phyloP scores from a whole-genome alignment of 768 basidiomycete genomes.

The Asterophora lycoperdoides region DNA sequence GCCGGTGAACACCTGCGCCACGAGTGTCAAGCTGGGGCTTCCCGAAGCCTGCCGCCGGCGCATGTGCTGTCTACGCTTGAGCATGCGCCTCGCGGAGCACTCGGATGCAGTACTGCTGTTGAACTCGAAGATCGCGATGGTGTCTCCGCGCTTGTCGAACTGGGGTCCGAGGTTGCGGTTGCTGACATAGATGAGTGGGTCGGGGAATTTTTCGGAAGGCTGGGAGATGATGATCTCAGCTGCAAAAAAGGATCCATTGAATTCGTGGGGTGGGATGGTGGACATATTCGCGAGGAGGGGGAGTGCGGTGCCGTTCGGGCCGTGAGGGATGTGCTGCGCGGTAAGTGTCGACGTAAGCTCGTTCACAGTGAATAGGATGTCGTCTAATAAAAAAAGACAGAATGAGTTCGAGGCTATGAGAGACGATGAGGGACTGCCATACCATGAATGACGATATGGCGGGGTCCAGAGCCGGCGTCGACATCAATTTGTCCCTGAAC shows the following conservation, averaged over 20 bases:
- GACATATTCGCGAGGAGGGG: slow-evolving; percentile 44
- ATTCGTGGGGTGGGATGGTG: slow-evolving; percentile 37
- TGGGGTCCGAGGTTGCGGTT: slow-evolving; percentile 51
- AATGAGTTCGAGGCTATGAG: not conserved
- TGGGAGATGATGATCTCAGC: slow-evolving; percentile 52
- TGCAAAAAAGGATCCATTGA: slow-evolving; percentile 39
- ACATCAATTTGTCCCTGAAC: slow-evolving; percentile 61
- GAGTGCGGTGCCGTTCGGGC: slow-evolving; percentile 43
- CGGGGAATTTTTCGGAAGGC: slow-evolving; percentile 37
- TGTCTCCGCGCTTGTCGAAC: slow-evolving; percentile 46
- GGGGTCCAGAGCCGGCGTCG: slow-evolving; percentile 61
- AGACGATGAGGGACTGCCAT: not conserved
- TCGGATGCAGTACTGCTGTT: slow-evolving; percentile 22
- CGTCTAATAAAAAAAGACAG: slow-evolving; percentile 24
- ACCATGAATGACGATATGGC: slow-evolving; percentile 42
- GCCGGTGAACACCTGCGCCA: slow-evolving; percentile 51
- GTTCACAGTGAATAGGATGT: slow-evolving; percentile 48
- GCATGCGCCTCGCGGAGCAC: slow-evolving; percentile 15
- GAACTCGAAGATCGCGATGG: slow-evolving; percentile 52
- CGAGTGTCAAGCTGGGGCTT: slow-evolving; percentile 28
- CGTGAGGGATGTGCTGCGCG: slow-evolving; percentile 43
- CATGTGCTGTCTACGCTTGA: not conserved
- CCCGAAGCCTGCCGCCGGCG: not conserved
- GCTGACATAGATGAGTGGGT: slow-evolving; percentile 48
- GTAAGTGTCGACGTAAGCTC: slow-evolving; percentile 51